Percentiles rank a stretch among this genome's conserved stretches.
phyloP scores from a whole-genome alignment of 2,329 filamentous ascomycete species.

The Myriosclerotinia curreyana region DNA sequence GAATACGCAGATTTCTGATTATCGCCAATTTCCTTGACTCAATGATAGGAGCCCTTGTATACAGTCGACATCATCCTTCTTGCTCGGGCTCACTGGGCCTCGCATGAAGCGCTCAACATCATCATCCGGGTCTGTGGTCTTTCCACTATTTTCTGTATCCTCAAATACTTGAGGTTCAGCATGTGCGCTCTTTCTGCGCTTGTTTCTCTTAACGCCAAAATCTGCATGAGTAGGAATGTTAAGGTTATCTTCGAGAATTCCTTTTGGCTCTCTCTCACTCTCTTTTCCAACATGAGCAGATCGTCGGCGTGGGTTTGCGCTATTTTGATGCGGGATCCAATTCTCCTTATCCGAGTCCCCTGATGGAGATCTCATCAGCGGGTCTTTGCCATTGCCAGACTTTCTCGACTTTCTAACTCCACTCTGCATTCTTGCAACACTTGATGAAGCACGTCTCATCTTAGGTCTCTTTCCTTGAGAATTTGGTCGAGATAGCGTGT shows the following conservation, averaged over 20 bases:
- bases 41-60: slow-evolving; percentile 85
- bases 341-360: slow-evolving; percentile 95
- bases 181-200: slow-evolving; percentile 30
- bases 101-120: slow-evolving; percentile 75
- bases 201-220: slow-evolving; percentile 29
- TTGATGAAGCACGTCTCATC: slow-evolving; percentile 59
- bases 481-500: slow-evolving; percentile 46
- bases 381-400: slow-evolving; percentile 38
- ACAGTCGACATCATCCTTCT: slow-evolving; percentile 80
- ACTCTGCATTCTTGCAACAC: slow-evolving; percentile 58
- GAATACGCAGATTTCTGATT: slow-evolving; percentile 6
- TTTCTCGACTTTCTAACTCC: slow-evolving; percentile 34
- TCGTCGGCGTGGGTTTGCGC: slow-evolving; percentile 42
- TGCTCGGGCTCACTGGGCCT: slow-evolving; percentile 62
- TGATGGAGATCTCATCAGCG: slow-evolving; percentile 48
- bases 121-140: slow-evolving; percentile 43
- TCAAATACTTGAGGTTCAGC: slow-evolving; percentile 52
- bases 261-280: slow-evolving; percentile 26
- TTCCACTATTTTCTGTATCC: slow-evolving; percentile 42
- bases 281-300: slow-evolving; percentile 36
- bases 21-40: slow-evolving; percentile 86
- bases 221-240: slow-evolving; percentile 32
- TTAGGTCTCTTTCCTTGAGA: slow-evolving; percentile 57
- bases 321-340: slow-evolving; percentile 60
- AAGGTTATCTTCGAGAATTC: slow-evolving; percentile 35